Conservation (phyloP, 768 basidiomycete genomes). For the Kwoniella europaea region DNA sequence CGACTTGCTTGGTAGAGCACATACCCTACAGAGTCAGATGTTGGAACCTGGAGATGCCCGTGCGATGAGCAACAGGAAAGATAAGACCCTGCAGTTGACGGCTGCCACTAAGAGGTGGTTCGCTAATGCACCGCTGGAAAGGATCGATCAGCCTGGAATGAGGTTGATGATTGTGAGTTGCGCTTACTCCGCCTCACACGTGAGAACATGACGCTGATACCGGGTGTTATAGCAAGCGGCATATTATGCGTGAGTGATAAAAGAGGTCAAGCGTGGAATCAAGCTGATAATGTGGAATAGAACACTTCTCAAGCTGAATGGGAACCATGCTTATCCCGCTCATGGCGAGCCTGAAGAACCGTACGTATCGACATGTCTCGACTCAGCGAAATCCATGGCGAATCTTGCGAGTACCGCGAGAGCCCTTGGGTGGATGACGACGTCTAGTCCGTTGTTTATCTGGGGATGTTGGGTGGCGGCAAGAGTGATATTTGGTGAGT, state of each 20-base stretch:
- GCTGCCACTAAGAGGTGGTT: conserved; percentile 50
- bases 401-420: conserved; percentile 29
- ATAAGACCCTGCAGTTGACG: conserved; percentile 42
- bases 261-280: neutral
- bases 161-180: conserved; percentile 51
- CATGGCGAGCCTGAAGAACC: conserved; percentile 52
- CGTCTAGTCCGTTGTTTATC: conserved; percentile 52
- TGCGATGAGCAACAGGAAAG: conserved; percentile 44
- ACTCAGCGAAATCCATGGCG: conserved; percentile 40
- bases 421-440: conserved; percentile 31
- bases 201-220: neutral
- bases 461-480: conserved; percentile 57
- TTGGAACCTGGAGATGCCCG: conserved; percentile 49
- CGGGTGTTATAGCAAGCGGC: conserved; percentile 43
- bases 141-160: conserved; percentile 26
- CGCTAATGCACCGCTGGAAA: conserved; percentile 33
- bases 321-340: conserved; percentile 55
- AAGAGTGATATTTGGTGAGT: conserved; percentile 51
- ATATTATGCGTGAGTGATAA: conserved; percentile 50
- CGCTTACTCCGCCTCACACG: neutral
- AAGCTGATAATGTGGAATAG: conserved; percentile 21
- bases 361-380: conserved; percentile 46
- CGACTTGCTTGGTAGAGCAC: conserved; percentile 52
- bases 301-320: conserved; percentile 53
- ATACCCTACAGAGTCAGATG: conserved; percentile 47